Evolutionary conservation across 306 rosid species (phyloP).

Genomic region (Pueraria montana): DNA sequence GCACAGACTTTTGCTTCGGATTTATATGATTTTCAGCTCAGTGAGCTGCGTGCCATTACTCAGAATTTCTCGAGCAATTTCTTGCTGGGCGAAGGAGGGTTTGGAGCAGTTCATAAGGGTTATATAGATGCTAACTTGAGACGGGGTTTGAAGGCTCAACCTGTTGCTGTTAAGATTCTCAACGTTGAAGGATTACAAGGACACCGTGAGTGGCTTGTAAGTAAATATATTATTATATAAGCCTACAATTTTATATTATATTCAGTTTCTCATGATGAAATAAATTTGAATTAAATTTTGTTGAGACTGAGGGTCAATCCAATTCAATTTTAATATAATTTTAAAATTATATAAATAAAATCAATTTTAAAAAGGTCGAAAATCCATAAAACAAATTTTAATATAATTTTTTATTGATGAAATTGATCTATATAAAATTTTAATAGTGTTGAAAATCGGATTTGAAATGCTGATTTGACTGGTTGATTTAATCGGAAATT

Average conservation of each 20-base stretch:
- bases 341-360: not conserved
- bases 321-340: not conserved
- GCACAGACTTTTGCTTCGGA: not conserved
- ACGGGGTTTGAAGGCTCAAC: not conserved
- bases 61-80: not conserved
- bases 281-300: not conserved
- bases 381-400: no score
- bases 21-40: not conserved
- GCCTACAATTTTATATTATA: not conserved
- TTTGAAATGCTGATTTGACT: no score
- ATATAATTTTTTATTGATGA: no score
- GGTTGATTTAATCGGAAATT: no score
- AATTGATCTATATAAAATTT: no score
- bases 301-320: not conserved
- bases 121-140: constrained; percentile 4
- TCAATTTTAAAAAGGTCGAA: not conserved
- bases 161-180: constrained; percentile 12
- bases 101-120: constrained; percentile 3
- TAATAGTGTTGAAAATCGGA: no score
- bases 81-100: not conserved
- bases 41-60: not conserved
- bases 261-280: not conserved
- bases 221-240: not conserved
- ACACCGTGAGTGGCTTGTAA: constrained; percentile 10
- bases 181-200: not conserved